phyloP scores from a whole-genome alignment of 331 rosid species.

The Ulmus americana region DNA sequence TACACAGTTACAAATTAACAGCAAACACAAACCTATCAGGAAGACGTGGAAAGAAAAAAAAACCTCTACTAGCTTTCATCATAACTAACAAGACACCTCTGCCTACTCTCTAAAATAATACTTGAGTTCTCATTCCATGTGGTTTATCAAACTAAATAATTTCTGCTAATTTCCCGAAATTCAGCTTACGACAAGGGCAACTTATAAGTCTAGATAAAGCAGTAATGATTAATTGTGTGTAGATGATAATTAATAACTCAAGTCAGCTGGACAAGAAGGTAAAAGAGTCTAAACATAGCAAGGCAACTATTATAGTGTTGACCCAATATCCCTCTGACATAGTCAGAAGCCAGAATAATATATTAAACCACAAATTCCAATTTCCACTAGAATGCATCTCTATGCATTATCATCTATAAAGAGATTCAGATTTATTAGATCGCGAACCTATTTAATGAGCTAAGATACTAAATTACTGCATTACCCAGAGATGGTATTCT shows the following conservation, averaged over 20 bases:
- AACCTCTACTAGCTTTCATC: background rate
- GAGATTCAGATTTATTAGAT: background rate
- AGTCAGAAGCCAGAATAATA: background rate
- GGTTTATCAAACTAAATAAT: background rate
- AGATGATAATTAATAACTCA: background rate
- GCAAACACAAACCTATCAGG: background rate
- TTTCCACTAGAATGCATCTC: too few relatives aligned
- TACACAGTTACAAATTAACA: background rate
- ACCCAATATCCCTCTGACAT: too few relatives aligned
- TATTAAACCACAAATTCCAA: too few relatives aligned
- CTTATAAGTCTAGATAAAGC: too few relatives aligned
- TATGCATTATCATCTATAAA: background rate
- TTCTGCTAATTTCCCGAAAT: too few relatives aligned
- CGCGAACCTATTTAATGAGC: slow-evolving; percentile 17
- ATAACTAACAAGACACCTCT: background rate
- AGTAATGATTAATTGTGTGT: too few relatives aligned
- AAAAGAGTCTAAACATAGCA: background rate
- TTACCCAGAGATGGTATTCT: slow-evolving; percentile 84
- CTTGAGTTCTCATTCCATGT: background rate
- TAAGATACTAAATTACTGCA: slow-evolving; percentile 8
- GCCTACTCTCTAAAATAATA: background rate
- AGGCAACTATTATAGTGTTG: background rate
- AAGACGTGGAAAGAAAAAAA: background rate
- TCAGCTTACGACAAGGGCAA: too few relatives aligned
- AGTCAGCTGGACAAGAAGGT: background rate